Conservation (phyloP, 176 grass and related monocot species). For the Hordeum marinum region DNA sequence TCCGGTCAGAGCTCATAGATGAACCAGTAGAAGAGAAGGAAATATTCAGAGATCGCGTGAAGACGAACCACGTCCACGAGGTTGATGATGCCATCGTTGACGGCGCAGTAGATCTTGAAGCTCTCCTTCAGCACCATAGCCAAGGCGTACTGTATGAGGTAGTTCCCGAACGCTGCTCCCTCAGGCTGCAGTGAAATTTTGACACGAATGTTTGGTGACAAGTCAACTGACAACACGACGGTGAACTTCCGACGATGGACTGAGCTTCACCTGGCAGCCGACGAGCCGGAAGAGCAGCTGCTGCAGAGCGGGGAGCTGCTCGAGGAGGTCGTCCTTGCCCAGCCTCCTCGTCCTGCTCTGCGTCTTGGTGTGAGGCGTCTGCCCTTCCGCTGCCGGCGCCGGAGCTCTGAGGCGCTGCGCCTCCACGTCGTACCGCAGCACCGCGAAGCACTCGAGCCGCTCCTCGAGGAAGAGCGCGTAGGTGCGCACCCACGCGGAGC, state of each 20-base stretch:
- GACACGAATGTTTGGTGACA: neutral
- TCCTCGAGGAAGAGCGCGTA: conserved; percentile 97
- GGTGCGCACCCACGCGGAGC: conserved; percentile 85
- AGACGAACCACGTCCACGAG: conserved; percentile 67
- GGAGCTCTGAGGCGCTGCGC: conserved; percentile 47
- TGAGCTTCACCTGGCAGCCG: conserved; percentile 54
- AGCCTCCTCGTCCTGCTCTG: conserved; percentile 70
- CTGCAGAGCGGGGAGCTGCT: conserved; percentile 85
- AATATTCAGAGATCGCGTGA: neutral
- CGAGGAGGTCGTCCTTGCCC: conserved; percentile 62
- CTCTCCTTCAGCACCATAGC: conserved; percentile 90
- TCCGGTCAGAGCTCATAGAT: neutral
- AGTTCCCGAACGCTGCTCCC: conserved; percentile 79
- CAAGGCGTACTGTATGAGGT: conserved; percentile 80
- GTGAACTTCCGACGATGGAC: neutral
- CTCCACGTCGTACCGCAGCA: conserved; percentile 80
- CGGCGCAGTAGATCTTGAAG: conserved; percentile 87
- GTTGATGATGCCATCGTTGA: conserved; percentile 89
- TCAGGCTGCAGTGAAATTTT: conserved; percentile 51
- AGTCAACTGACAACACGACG: neutral
- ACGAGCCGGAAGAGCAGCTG: conserved; percentile 84
- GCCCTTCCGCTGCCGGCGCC: conserved; percentile 5
- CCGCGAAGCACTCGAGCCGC: conserved; percentile 70
- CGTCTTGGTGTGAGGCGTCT: neutral
- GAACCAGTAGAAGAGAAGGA: neutral